phyloP scores from a whole-genome alignment of 805 yeast genomes.

The Spathaspora boniae region DNA sequence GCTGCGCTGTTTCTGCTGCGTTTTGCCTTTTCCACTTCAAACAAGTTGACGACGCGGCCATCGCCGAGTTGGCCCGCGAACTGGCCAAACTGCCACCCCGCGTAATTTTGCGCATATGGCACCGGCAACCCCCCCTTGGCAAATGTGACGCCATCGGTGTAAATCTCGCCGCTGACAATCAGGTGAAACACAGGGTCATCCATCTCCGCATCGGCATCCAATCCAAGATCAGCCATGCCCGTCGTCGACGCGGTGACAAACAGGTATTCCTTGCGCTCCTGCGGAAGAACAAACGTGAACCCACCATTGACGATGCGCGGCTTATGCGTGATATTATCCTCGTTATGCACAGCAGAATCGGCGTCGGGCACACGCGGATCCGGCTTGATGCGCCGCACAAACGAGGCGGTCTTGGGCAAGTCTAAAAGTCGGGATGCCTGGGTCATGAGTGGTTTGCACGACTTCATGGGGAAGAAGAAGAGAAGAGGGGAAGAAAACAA shows the following conservation, averaged over 20 bases:
- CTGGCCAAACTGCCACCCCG: constrained; percentile 94
- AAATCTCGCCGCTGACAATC: constrained; percentile 58
- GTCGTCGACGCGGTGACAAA: constrained; percentile 55
- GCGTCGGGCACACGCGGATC: constrained; percentile 25
- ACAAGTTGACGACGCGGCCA: constrained; percentile 83
- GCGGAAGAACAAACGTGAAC: constrained; percentile 74
- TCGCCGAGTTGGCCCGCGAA: constrained; percentile 98
- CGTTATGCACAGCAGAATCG: constrained; percentile 27
- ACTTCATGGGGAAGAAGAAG: neutral
- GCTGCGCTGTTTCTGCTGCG: too few species aligned
- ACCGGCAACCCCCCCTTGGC: constrained; percentile 35
- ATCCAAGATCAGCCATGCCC: constrained; percentile 62
- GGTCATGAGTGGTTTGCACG: constrained; percentile 6
- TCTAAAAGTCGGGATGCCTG: constrained; percentile 19
- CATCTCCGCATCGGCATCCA: constrained; percentile 34
- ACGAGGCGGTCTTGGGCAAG: constrained; percentile 28
- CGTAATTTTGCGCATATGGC: constrained; percentile 90
- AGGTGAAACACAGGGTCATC: constrained; percentile 46
- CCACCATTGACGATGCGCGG: constrained; percentile 54
- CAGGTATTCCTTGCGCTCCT: constrained; percentile 47
- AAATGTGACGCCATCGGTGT: constrained; percentile 26
- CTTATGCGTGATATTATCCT: constrained; percentile 27
- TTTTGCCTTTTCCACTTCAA: constrained; percentile 64
- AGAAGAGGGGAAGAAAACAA: neutral
- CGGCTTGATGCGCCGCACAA: constrained; percentile 24